Conservation (phyloP, 192 early-diverging fungal genomes). For the Coemansia sp. region DNA sequence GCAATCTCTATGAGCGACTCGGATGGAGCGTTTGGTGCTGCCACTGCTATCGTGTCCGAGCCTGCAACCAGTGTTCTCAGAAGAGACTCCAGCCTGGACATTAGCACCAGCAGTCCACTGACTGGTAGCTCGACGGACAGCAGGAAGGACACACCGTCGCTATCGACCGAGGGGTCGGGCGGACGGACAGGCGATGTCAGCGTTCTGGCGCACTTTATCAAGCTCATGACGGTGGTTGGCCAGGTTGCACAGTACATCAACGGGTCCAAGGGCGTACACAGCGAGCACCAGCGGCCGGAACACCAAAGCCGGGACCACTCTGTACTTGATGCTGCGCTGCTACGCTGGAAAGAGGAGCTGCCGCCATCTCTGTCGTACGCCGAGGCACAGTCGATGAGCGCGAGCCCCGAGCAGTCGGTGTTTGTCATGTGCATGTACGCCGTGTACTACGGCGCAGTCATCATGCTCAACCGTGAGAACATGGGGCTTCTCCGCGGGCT, state of each 20-base stretch:
- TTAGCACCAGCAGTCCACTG: constrained; percentile 15
- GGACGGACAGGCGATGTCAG: constrained; percentile 22
- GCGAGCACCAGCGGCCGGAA: not conserved
- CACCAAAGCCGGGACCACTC: constrained; percentile 12
- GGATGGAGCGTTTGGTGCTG: no score
- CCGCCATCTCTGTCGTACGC: constrained; percentile 23
- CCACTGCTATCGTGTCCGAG: not conserved
- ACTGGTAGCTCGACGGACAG: constrained; percentile 1
- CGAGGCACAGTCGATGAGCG: constrained; percentile 9
- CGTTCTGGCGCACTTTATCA: constrained; percentile 39
- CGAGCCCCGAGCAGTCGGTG: constrained; percentile 25
- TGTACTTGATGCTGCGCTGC: constrained; percentile 30
- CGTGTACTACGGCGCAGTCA: constrained; percentile 41
- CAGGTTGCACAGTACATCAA: constrained; percentile 47
- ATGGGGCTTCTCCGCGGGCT: constrained; percentile 38
- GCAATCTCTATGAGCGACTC: no score
- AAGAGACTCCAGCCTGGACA: not conserved
- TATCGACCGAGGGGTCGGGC: constrained; percentile 18
- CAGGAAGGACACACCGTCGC: constrained; percentile 12
- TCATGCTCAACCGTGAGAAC: constrained; percentile 49
- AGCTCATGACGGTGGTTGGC: constrained; percentile 45
- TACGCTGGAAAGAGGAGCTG: constrained; percentile 48
- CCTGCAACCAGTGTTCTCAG: not conserved
- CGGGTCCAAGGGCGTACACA: constrained; percentile 3
- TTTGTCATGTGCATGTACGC: constrained; percentile 44